These are phyloP conservation scores for Metschnikowia hibisci DNA, from an alignment of 805 yeast genomes.

Conservation along the genomic window DNA sequence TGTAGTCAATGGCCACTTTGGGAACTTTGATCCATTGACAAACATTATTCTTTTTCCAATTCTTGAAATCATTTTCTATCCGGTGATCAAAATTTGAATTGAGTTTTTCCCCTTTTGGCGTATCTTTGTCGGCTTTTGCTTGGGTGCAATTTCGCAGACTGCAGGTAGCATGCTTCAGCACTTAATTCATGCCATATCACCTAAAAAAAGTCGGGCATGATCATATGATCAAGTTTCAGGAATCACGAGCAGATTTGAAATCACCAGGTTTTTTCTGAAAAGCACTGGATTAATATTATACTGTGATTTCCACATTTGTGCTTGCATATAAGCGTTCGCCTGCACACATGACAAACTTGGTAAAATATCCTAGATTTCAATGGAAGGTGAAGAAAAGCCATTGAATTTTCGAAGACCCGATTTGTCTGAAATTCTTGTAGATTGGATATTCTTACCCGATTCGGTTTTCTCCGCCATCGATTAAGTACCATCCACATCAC, in stretches of 20 bases:
- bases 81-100: conserved; percentile 34
- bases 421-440: too few relatives aligned
- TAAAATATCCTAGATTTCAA: too few relatives aligned
- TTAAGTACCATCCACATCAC: too few relatives aligned
- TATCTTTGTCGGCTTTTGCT: conserved; percentile 45
- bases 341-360: conserved; percentile 47
- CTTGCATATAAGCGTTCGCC: conserved; percentile 53
- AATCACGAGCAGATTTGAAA: conserved; percentile 30
- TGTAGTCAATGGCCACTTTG: conserved; percentile 55
- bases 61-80: conserved; percentile 46
- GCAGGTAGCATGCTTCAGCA: conserved; percentile 50
- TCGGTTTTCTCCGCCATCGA: too few relatives aligned
- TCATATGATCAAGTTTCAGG: conserved; percentile 30
- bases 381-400: too few relatives aligned
- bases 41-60: conserved; percentile 51
- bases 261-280: conserved; percentile 36
- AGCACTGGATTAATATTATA: conserved; percentile 53
- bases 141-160: conserved; percentile 45
- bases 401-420: too few relatives aligned
- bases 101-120: conserved; percentile 35
- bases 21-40: conserved; percentile 51
- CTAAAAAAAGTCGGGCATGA: conserved; percentile 49
- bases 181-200: conserved; percentile 44
- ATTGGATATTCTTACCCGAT: too few relatives aligned
- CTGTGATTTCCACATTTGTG: conserved; percentile 49